These are phyloP conservation scores for Rosellinia necatrix DNA, from an alignment of 2,329 filamentous ascomycete genomes.

Conservation along the genomic window DNA sequence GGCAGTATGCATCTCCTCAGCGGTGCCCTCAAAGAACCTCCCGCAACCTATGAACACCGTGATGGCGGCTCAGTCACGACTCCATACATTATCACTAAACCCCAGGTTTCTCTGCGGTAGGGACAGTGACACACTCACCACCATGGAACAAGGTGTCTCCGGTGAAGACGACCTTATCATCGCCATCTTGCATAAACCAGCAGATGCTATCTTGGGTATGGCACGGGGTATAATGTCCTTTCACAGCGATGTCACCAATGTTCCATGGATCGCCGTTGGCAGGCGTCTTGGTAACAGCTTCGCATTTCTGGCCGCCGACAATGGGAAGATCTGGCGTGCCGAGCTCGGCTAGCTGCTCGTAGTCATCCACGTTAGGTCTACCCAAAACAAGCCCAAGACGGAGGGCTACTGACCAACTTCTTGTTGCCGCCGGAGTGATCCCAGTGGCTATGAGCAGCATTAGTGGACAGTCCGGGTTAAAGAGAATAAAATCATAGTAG, in stretches of 20 bases:
- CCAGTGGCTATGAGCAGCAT: conserved; percentile 68
- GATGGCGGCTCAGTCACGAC: conserved; percentile 14
- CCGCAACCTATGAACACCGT: conserved; percentile 71
- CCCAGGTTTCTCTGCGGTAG: neutral
- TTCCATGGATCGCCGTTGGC: conserved; percentile 76
- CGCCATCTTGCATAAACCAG: conserved; percentile 84
- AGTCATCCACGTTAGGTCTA: conserved; percentile 1
- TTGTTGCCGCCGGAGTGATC: conserved; percentile 94
- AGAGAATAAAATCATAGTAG: neutral
- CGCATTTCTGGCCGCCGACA: conserved; percentile 86
- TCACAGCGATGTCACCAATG: conserved; percentile 82
- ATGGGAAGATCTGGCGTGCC: conserved; percentile 70
- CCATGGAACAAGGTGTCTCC: conserved; percentile 96
- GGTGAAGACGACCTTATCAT: conserved; percentile 81
- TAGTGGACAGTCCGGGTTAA: conserved; percentile 6
- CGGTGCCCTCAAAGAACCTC: conserved; percentile 91
- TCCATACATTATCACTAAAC: neutral
- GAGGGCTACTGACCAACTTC: conserved; percentile 65
- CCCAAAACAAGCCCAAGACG: neutral
- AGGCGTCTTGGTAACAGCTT: conserved; percentile 78
- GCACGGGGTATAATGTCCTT: conserved; percentile 91
- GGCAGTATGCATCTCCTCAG: conserved; percentile 89
- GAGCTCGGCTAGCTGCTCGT: conserved; percentile 46
- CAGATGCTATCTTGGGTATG: conserved; percentile 99
- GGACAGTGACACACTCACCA: conserved; percentile 53